phyloP scores from a whole-genome alignment of 371 early-diverging fungal species.

The Sporodiniella umbellata region DNA sequence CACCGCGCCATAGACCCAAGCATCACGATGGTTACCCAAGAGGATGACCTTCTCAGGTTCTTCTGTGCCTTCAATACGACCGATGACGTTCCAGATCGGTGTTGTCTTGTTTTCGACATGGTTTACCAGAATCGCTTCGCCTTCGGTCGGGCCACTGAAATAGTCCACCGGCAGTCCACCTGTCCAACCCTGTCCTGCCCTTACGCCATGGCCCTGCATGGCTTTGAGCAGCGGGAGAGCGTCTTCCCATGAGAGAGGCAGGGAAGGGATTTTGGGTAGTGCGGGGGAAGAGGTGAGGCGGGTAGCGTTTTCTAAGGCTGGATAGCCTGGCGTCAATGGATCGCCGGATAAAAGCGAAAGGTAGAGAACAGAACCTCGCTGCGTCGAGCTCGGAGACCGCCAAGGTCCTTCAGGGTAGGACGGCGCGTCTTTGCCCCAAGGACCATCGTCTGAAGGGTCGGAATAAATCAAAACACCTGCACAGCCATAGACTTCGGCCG shows the following conservation, averaged over 20 bases:
- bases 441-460: slow-evolving; percentile 64
- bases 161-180: slow-evolving; percentile 53
- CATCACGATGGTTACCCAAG: slow-evolving; percentile 64
- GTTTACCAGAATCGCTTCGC: slow-evolving; percentile 53
- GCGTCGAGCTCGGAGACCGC: slow-evolving; percentile 60
- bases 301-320: slow-evolving; percentile 53
- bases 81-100: slow-evolving; percentile 68
- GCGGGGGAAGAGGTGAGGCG: slow-evolving; percentile 46
- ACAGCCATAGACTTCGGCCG: slow-evolving; percentile 58
- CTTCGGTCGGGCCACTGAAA: slow-evolving; percentile 56
- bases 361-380: slow-evolving; percentile 63
- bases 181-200: slow-evolving; percentile 37
- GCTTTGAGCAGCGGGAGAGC: slow-evolving; percentile 58
- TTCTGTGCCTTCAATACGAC: slow-evolving; percentile 54
- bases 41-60: slow-evolving; percentile 50
- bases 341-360: slow-evolving; percentile 55
- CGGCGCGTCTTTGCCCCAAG: slow-evolving; percentile 16
- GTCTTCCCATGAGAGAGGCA: slow-evolving; percentile 68
- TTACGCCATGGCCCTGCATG: slow-evolving; percentile 44
- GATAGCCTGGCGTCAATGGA: slow-evolving; percentile 64
- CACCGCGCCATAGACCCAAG: slow-evolving; percentile 69
- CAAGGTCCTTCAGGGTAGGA: slow-evolving; percentile 69
- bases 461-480: slow-evolving; percentile 61
- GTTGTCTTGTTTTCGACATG: slow-evolving; percentile 50
- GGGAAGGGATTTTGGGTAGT: slow-evolving; percentile 61